phyloP scores from a whole-genome alignment of 305 asterid species.

The Lippia alba region DNA sequence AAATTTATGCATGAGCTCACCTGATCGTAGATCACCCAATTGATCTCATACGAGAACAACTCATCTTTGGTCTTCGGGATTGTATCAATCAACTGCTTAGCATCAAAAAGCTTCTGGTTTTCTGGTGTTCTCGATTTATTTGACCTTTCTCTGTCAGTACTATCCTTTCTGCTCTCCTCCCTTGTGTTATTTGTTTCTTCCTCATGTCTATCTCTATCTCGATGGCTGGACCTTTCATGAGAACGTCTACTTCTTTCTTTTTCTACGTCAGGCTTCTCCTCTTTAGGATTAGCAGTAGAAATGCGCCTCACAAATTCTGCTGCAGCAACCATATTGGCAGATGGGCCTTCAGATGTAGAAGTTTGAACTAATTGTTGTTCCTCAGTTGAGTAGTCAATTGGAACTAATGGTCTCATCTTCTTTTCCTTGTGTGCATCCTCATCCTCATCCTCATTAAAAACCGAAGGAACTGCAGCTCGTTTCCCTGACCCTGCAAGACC shows the following conservation, averaged over 20 bases:
- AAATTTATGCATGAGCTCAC: constrained; percentile 48
- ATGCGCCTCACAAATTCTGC: constrained; percentile 72
- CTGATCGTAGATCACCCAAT: constrained; percentile 89
- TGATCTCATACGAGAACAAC: constrained; percentile 85
- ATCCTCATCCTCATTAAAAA: constrained; percentile 88
- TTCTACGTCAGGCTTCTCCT: constrained; percentile 71
- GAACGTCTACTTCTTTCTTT: constrained; percentile 73
- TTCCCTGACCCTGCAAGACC: constrained; percentile 92
- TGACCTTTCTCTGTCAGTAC: constrained; percentile 60
- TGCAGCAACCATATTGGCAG: constrained; percentile 65
- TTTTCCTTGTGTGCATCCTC: constrained; percentile 93
- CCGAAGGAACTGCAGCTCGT: constrained; percentile 90
- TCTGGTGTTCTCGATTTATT: constrained; percentile 69
- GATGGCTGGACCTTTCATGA: constrained; percentile 76
- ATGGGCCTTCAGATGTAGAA: constrained; percentile 57
- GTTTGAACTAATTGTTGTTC: constrained; percentile 68
- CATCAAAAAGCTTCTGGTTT: constrained; percentile 87
- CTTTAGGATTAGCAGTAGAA: constrained; percentile 63
- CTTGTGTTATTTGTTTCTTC: constrained; percentile 58
- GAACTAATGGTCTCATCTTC: constrained; percentile 98
- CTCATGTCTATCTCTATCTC: constrained; percentile 74
- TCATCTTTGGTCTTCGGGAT: constrained; percentile 98
- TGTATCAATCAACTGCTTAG: constrained; percentile 94
- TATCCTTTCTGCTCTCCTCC: constrained; percentile 68
- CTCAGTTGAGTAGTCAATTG: constrained; percentile 95